Evolutionary conservation across 495 filamentous ascomycete species (phyloP).

Genomic region (Neurospora sp.): DNA sequence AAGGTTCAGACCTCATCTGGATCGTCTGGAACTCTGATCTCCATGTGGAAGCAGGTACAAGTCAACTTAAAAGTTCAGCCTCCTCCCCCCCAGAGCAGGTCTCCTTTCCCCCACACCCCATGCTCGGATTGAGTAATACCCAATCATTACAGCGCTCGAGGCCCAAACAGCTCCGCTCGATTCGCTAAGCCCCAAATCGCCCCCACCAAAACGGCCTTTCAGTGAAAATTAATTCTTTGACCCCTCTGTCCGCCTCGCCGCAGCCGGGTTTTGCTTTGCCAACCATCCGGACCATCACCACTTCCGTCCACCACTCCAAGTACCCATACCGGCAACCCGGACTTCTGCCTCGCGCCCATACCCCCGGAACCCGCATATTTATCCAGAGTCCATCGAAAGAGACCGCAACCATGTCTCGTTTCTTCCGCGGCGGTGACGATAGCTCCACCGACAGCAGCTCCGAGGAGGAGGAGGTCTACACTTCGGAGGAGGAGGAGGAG

Average conservation of each 20-base stretch:
- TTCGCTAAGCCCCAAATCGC: slow-evolving; percentile 23
- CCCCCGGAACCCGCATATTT: neutral
- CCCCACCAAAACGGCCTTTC: slow-evolving; percentile 28
- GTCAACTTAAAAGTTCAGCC: neutral
- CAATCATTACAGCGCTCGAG: neutral
- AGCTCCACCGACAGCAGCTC: slow-evolving; percentile 74
- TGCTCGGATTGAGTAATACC: slow-evolving; percentile 7
- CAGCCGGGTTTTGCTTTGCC: slow-evolving; percentile 15
- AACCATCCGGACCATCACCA: slow-evolving; percentile 8
- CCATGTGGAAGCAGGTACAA: neutral
- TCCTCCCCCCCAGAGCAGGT: neutral
- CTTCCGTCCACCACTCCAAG: slow-evolving; percentile 6
- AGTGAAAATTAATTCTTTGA: slow-evolving; percentile 23
- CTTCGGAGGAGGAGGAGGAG: slow-evolving; percentile 55
- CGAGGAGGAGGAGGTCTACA: slow-evolving; percentile 87
- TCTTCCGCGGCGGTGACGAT: slow-evolving; percentile 89
- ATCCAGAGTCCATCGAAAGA: neutral
- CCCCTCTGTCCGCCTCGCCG: slow-evolving; percentile 15
- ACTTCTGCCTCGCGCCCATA: slow-evolving; percentile 1
- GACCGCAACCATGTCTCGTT: slow-evolving; percentile 69
- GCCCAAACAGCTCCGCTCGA: neutral
- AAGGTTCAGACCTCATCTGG: neutral
- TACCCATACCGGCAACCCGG: slow-evolving; percentile 1
- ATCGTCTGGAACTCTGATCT: neutral
- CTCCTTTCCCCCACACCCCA: neutral